Conservation (phyloP, 176 grass and related monocot species). For the Musa acuminata region DNA sequence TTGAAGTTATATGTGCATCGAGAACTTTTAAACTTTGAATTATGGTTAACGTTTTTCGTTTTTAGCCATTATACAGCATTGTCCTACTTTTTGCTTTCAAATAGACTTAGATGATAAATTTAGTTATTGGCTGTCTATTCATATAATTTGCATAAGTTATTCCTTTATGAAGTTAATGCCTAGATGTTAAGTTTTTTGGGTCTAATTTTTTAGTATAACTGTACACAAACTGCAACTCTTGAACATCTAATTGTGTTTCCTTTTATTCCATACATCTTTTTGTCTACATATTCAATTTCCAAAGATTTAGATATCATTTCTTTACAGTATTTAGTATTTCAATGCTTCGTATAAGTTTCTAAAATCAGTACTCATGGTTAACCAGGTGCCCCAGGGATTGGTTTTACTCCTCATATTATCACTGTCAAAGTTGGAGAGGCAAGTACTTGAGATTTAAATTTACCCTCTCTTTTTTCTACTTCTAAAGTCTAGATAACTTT, state of each 20-base stretch:
- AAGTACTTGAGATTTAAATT: conserved; percentile 19
- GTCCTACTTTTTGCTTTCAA: not conserved
- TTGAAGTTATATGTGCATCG: not conserved
- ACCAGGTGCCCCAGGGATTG: conserved; percentile 76
- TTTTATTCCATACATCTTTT: not conserved
- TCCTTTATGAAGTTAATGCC: not conserved
- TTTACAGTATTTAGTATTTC: conserved; percentile 1
- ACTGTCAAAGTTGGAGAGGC: conserved; percentile 92
- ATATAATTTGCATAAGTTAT: not conserved
- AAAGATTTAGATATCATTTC: not conserved
- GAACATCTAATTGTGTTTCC: too few relatives aligned
- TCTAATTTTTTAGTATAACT: not conserved
- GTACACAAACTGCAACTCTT: not conserved
- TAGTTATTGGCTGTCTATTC: not conserved
- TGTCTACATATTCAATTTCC: not conserved
- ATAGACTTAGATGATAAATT: not conserved
- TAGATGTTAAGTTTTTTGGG: not conserved
- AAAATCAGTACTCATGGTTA: conserved; percentile 15
- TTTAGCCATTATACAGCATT: not conserved
- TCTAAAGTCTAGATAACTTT: not conserved
- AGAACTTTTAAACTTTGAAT: not conserved
- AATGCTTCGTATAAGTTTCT: conserved; percentile 9
- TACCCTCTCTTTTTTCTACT: not conserved
- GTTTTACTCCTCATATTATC: conserved; percentile 93
- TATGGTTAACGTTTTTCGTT: too few relatives aligned